These are phyloP conservation scores for Medicago truncatula DNA, from an alignment of 306 rosid genomes.

Conservation along the genomic window DNA sequence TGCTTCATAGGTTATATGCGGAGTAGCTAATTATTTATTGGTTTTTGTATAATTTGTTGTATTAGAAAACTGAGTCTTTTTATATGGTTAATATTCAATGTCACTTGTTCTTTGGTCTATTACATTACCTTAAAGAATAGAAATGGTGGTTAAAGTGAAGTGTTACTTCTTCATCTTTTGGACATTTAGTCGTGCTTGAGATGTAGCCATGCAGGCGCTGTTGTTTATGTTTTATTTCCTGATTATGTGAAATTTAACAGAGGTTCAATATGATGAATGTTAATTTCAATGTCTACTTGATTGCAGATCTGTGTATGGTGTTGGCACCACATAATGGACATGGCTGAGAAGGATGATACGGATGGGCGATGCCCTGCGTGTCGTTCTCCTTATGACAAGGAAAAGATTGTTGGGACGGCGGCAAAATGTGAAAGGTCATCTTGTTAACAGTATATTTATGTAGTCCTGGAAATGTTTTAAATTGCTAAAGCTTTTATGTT, in stretches of 20 bases:
- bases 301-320: slow-evolving; percentile 99
- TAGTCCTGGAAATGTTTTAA: not conserved
- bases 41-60: not conserved
- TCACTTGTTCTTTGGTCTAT: slow-evolving; percentile 12
- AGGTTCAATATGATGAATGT: slow-evolving; percentile 32
- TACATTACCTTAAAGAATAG: not conserved
- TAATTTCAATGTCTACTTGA: slow-evolving; percentile 34
- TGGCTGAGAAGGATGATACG: slow-evolving; percentile 97
- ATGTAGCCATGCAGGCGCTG: not conserved
- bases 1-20: too few species aligned
- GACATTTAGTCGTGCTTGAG: slow-evolving; percentile 20
- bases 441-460: slow-evolving; percentile 25
- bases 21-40: not conserved
- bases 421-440: slow-evolving; percentile 80
- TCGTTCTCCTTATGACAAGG: slow-evolving; percentile 91
- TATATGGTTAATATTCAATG: not conserved
- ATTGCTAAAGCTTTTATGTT: not conserved
- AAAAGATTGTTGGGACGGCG: slow-evolving; percentile 94
- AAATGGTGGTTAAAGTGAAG: slow-evolving; percentile 24
- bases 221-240: slow-evolving; percentile 23
- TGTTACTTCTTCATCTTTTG: not conserved
- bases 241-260: not conserved
- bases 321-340: slow-evolving; percentile 97
- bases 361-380: slow-evolving; percentile 99
- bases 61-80: not conserved